phyloP scores from a whole-genome alignment of 805 yeast genomes.

The Clavispora phyllophila region DNA sequence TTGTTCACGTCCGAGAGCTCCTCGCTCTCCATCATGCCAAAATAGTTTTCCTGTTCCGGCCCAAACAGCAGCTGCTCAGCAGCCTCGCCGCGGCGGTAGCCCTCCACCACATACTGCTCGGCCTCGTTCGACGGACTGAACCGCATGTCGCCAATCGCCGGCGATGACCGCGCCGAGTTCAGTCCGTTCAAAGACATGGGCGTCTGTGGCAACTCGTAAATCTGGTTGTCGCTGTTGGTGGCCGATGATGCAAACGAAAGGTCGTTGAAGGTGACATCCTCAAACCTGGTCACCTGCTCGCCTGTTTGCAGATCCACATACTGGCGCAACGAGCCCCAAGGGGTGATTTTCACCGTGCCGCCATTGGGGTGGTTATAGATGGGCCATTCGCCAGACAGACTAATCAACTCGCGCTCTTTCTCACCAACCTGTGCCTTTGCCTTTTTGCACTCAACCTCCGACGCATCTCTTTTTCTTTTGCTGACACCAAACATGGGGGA shows the following conservation, averaged over 20 bases:
- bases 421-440: conserved; percentile 16
- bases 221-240: conserved; percentile 4
- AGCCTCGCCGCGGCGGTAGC: conserved; percentile 15
- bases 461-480: conserved; percentile 22
- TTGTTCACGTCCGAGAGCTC: conserved; percentile 11
- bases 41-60: conserved; percentile 34
- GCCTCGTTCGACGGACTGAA: conserved; percentile 37
- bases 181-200: conserved; percentile 15
- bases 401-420: conserved; percentile 12
- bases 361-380: conserved; percentile 58
- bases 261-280: conserved; percentile 31
- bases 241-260: conserved; percentile 16
- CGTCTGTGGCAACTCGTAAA: conserved; percentile 15
- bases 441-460: conserved; percentile 18
- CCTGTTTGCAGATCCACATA: conserved; percentile 39
- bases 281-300: conserved; percentile 43
- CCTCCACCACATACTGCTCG: conserved; percentile 34
- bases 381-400: conserved; percentile 43
- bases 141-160: conserved; percentile 14
- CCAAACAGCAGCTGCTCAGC: conserved; percentile 13
- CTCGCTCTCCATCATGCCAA: conserved; percentile 30
- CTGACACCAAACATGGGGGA: conserved; percentile 1
- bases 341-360: conserved; percentile 56
- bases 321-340: conserved; percentile 56
- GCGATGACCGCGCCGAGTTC: conserved; percentile 12